Evolutionary conservation across 768 basidiomycete genomes (phyloP).

Genomic region (Hypsizygus marmoreus): DNA sequence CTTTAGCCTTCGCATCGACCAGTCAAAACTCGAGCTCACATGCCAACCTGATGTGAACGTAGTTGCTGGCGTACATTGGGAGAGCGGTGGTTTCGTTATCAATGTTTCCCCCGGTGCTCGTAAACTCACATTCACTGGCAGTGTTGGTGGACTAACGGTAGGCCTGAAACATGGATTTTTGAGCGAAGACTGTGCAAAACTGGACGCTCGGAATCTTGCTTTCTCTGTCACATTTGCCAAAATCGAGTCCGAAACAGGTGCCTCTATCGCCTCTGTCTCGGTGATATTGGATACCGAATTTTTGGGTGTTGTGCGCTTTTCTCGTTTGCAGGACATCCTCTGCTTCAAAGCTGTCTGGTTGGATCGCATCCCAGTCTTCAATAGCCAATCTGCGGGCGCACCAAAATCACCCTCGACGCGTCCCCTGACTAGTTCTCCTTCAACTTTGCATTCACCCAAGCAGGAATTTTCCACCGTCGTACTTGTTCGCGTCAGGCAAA

Average conservation of each 20-base stretch:
- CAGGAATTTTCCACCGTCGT: constrained; percentile 61
- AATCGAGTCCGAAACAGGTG: constrained; percentile 36
- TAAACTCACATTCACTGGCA: constrained; percentile 74
- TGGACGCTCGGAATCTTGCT: constrained; percentile 80
- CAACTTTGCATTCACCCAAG: constrained; percentile 21
- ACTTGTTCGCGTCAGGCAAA: constrained; percentile 70
- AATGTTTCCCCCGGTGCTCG: constrained; percentile 74
- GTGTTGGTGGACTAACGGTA: constrained; percentile 77
- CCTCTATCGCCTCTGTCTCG: constrained; percentile 58
- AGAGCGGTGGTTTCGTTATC: constrained; percentile 89
- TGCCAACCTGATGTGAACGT: constrained; percentile 94
- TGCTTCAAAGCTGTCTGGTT: constrained; percentile 97
- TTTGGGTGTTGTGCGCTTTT: constrained; percentile 76
- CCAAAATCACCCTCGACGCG: constrained; percentile 24
- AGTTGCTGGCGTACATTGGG: constrained; percentile 87
- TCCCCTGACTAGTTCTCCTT: constrained; percentile 16
- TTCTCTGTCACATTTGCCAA: constrained; percentile 77
- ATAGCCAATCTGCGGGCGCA: constrained; percentile 35
- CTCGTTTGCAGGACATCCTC: constrained; percentile 86
- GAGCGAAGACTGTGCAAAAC: constrained; percentile 77
- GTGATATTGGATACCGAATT: constrained; percentile 86
- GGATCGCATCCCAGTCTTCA: constrained; percentile 80
- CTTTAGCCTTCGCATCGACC: constrained; percentile 89
- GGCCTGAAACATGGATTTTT: constrained; percentile 85
- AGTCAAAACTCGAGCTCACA: constrained; percentile 82